Base-by-base conservation (phyloP, 208 protist species). In the Acanthamoeba sp. region DNA sequence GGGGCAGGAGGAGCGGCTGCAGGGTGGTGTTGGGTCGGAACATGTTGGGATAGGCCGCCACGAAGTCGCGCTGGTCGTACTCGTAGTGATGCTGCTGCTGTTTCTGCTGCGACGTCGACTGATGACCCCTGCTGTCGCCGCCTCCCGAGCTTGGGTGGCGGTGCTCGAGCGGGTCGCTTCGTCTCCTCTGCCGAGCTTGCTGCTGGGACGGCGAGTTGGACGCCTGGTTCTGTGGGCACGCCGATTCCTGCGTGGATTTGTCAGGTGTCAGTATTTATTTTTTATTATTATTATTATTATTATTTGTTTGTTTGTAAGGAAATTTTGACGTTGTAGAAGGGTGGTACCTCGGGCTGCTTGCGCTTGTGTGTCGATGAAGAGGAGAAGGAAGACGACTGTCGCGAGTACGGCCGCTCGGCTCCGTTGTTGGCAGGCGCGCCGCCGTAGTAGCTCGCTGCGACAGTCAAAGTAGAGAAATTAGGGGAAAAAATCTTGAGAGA, bases 1-100 rank as follows among this genome's bases (percentile, higher is more conserved):
- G 76, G 7, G 76, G 76, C 76, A 85, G 76, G 18, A 85, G 76
- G n/a, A 85, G 76, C n/a, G 76, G 76, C 76, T 85, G 76, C 76
- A 85, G 48, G 29, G 76, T 85, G 76, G 18, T 85, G 76, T 85
- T 85, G n/a, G 42, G 42, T 36, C 38, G 76, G 76, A 85, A 85
- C 38, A 57, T 85, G 38, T 38, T 45, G 38, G 32, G 71, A 24
- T 80, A 80, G 59, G 29, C n/a, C n/a, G 59, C n/a, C 59, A 36
- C 52, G 52, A 59, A 59, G 20, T 59, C 52, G 0, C 52, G 52
- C n/a, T 71, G 64, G 64, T 38, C 32, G 64, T 29, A 71, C 64
- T 78, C 69, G 69, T 78, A 42, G 29, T 32, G 69, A 9, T 38
- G 69, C 69, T 78, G 69, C 69, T 78, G 69, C 36, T 76, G 66